phyloP scores from a whole-genome alignment of 1,284 basidiomycete species.

The Puccinia triticina region DNA sequence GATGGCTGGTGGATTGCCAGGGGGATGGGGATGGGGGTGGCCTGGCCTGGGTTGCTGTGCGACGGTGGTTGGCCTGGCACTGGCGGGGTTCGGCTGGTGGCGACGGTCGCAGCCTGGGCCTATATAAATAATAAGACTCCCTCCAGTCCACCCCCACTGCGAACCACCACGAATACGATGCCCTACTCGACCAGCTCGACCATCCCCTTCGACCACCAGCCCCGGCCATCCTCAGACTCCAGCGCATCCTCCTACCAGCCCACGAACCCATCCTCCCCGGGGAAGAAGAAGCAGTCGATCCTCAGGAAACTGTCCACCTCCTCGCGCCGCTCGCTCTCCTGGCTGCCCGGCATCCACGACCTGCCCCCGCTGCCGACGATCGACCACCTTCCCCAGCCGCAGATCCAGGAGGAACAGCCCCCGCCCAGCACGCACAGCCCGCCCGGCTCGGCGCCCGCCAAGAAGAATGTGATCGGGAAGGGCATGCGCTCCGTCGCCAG shows the following conservation, averaged over 20 bases:
- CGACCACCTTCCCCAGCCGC: too few relatives aligned
- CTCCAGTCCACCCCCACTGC: too few relatives aligned
- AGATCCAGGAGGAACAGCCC: neutral
- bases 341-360: neutral
- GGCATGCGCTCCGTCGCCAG: constrained; percentile 25
- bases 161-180: too few relatives aligned
- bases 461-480: constrained; percentile 13
- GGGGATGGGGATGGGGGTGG: too few relatives aligned
- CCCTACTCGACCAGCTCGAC: too few relatives aligned
- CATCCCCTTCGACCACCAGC: too few relatives aligned
- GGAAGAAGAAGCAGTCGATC: constrained; percentile 9
- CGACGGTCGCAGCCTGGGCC: too few relatives aligned
- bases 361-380: neutral
- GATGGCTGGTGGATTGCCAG: too few relatives aligned
- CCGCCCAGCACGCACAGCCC: neutral
- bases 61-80: too few relatives aligned
- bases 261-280: neutral
- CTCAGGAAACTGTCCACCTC: constrained; percentile 20
- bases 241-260: neutral
- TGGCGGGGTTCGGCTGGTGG: too few relatives aligned
- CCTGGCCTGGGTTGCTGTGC: too few relatives aligned
- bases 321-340: neutral
- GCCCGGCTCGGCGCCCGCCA: neutral
- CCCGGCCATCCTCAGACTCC: neutral
- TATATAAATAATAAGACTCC: too few relatives aligned